Percentiles rank a stretch among this genome's conserved stretches.
phyloP scores from a whole-genome alignment of 2,329 filamentous ascomycete genomes.

The Claviceps sp. region DNA sequence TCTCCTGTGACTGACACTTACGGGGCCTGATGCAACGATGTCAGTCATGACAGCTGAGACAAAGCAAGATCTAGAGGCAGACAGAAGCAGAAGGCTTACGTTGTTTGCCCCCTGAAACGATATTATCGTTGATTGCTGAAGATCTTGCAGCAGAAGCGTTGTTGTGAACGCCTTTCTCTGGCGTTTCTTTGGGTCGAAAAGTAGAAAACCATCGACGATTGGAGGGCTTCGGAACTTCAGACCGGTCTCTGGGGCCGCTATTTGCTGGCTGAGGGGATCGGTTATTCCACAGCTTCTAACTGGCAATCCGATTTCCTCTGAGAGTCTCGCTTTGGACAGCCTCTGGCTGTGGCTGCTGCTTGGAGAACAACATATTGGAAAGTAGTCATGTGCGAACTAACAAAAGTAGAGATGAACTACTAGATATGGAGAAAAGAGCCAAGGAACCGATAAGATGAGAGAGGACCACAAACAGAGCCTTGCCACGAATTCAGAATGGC shows the following conservation, averaged over 20 bases:
- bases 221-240: neutral
- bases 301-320: conserved; percentile 8
- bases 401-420: conserved; percentile 3
- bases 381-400: conserved; percentile 7
- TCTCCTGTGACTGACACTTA: conserved; percentile 10
- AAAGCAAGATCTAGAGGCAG: neutral
- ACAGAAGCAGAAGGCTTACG: neutral
- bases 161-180: neutral
- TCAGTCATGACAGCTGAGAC: neutral
- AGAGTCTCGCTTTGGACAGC: conserved; percentile 4
- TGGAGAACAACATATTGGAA: conserved; percentile 12
- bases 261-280: conserved; percentile 8
- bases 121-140: neutral
- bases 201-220: conserved; percentile 11
- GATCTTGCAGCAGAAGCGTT: neutral
- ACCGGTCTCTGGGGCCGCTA: conserved; percentile 1
- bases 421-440: conserved; percentile 4
- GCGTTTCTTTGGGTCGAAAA: conserved; percentile 5
- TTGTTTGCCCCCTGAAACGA: neutral
- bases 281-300: conserved; percentile 17
- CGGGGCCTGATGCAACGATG: conserved; percentile 1
- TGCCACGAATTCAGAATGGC: neutral
- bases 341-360: conserved; percentile 7
- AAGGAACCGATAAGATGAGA: conserved; percentile 1
- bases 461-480: conserved; percentile 1